These are phyloP conservation scores for Epipyxis sp. DNA, from an alignment of 108 stramenopile genomes.

Conservation along the genomic window DNA sequence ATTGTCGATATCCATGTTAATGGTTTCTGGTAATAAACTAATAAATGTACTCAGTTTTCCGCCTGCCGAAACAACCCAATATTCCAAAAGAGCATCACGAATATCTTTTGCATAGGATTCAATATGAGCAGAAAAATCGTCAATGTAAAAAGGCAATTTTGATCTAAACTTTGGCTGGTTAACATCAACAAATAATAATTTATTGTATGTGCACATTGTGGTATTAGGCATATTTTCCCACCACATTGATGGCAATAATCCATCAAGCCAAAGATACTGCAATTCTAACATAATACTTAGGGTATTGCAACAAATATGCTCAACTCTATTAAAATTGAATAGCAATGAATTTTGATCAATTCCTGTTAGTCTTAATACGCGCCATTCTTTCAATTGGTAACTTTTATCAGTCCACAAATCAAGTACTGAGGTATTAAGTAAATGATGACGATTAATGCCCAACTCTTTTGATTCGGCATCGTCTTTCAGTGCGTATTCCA, in stretches of 20 bases:
- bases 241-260: background rate
- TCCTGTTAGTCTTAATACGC: conserved; percentile 21
- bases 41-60: conserved; percentile 39
- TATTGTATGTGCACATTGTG: conserved; percentile 30
- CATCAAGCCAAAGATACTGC: conserved; percentile 27
- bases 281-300: conserved; percentile 19
- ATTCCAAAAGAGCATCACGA: conserved; percentile 50
- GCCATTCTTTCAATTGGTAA: conserved; percentile 27
- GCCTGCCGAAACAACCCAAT: conserved; percentile 48
- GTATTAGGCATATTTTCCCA: conserved; percentile 22
- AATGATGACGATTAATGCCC: background rate
- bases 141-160: conserved; percentile 45
- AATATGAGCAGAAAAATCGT: conserved; percentile 49
- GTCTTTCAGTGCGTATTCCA: conserved; percentile 14
- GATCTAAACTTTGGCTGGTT: conserved; percentile 36
- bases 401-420: background rate
- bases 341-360: background rate
- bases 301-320: conserved; percentile 23
- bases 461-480: background rate
- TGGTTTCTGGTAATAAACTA: background rate
- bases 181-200: conserved; percentile 52
- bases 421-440: background rate
- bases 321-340: background rate
- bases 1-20: conserved; percentile 30
- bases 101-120: conserved; percentile 50